Evolutionary conservation across 345 rosid species (phyloP), one percentile per base, ranked within the genome.

Genomic region (Citrus cavaleriei): DNA sequence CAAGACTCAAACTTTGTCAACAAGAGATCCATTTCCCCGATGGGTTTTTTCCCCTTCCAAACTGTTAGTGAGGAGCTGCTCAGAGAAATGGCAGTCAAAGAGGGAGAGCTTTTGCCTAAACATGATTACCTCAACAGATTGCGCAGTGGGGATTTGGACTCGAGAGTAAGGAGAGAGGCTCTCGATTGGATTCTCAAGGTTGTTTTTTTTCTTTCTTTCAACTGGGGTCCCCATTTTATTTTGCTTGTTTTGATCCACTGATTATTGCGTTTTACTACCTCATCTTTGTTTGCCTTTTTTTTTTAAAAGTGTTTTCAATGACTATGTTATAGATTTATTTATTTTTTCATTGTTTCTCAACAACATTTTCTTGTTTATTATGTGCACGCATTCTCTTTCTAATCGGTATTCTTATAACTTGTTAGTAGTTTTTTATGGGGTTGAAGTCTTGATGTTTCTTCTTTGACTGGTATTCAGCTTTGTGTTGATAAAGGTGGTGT

Each of bases 111-210:
- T 82, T 83, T 85, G 86, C 91, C 91, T 32, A 80, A 62, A 72
- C 80, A 82, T 79, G 92, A 84, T 86, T 92, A 89, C 81, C 77
- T 91, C 73, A 82, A 69, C 76, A 88, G 91, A 81, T 82, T 92
- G 32, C 81, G 82, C 51, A 80, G 76, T 80, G 92, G 93, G 71
- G 92, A 87, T 79, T 83, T 85, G 83, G 91, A 87, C 75, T 78
- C 86, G 86, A 85, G 79, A 72, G 83, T 72, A 51, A 87, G 88
- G 79, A 87, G 82, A 73, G 87, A 88, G 76, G 92, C 92, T 85
- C 81, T 89, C 70, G 80, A 89, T 75, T 92, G 97, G 97, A 89
- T 92, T 84, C 81, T 61, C 78, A 91, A 91, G 94, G 97, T 89
- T 51, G 78, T 74, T 76, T 54, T 57, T 19, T 19, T 35, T 35